Evolutionary conservation across 1,284 basidiomycete species (phyloP).

Genomic region (Leccinum huronense): DNA sequence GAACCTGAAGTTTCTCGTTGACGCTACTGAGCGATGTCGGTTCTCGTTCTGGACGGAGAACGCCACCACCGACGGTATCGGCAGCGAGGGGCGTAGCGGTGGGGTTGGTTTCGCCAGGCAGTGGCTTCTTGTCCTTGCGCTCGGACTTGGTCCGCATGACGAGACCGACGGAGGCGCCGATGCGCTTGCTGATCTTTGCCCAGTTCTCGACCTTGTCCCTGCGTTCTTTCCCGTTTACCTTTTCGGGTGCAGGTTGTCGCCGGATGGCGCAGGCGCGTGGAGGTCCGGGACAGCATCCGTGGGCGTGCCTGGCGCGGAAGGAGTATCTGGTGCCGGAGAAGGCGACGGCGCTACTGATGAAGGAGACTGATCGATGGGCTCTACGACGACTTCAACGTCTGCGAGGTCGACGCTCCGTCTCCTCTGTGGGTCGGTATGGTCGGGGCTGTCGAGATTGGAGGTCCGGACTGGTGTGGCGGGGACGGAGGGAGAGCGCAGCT

Average conservation of each 20-base stretch:
- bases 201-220: constrained; percentile 49
- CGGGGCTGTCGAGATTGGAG: constrained; percentile 29
- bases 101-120: constrained; percentile 11
- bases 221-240: constrained; percentile 31
- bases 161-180: constrained; percentile 54
- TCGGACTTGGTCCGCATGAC: constrained; percentile 29
- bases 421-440: constrained; percentile 28
- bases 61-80: constrained; percentile 5
- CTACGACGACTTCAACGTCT: constrained; percentile 26
- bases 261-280: background rate
- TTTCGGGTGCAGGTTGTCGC: constrained; percentile 26
- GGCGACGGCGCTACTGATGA: constrained; percentile 9
- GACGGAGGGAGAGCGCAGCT: constrained; percentile 51
- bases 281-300: constrained; percentile 8
- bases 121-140: constrained; percentile 33
- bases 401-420: constrained; percentile 46
- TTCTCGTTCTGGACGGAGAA: constrained; percentile 21
- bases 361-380: constrained; percentile 6
- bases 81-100: background rate
- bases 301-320: constrained; percentile 18
- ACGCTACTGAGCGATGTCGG: constrained; percentile 26
- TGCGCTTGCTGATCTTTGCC: constrained; percentile 58
- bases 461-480: constrained; percentile 45
- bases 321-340: constrained; percentile 9
- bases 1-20: constrained; percentile 31